These are phyloP conservation scores for Aspergillus fumigatiaffinis DNA, from an alignment of 2,329 filamentous ascomycete genomes.

Conservation along the genomic window DNA sequence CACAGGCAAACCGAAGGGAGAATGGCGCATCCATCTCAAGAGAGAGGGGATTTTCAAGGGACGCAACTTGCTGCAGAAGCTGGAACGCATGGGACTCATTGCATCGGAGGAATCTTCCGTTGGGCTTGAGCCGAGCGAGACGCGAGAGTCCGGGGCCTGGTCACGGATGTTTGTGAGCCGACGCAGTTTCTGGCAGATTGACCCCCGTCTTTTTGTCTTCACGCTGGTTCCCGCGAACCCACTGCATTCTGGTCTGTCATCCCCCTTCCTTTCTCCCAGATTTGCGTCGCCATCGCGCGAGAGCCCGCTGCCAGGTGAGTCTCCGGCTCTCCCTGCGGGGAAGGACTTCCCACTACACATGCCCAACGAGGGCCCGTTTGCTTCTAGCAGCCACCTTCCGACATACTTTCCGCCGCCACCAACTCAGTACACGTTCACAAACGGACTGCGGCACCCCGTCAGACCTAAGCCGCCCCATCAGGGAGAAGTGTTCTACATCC, in stretches of 20 bases:
- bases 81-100: constrained; percentile 89
- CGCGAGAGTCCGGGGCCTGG: constrained; percentile 65
- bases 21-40: constrained; percentile 82
- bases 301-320: constrained; percentile 11
- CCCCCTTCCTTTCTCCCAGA: constrained; percentile 47
- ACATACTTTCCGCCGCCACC: constrained; percentile 87
- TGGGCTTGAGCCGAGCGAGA: constrained; percentile 57
- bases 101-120: constrained; percentile 71
- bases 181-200: constrained; percentile 86
- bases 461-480: constrained; percentile 84
- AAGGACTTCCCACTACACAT: constrained; percentile 19
- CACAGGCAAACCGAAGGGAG: constrained; percentile 69
- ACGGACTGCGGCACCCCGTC: constrained; percentile 76
- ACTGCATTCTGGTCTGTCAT: constrained; percentile 47
- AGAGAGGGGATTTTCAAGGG: constrained; percentile 84
- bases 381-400: constrained; percentile 68
- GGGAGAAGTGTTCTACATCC: constrained; percentile 86
- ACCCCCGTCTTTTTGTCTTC: constrained; percentile 82
- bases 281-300: constrained; percentile 48
- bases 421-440: constrained; percentile 73
- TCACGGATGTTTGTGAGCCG: constrained; percentile 76
- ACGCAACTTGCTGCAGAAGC: constrained; percentile 77
- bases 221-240: constrained; percentile 62
- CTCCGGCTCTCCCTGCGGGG: neutral
- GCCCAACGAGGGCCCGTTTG: constrained; percentile 25